These are phyloP conservation scores for Ophiostoma sp. DNA, from an alignment of 2,329 filamentous ascomycete genomes.

Conservation along the genomic window DNA sequence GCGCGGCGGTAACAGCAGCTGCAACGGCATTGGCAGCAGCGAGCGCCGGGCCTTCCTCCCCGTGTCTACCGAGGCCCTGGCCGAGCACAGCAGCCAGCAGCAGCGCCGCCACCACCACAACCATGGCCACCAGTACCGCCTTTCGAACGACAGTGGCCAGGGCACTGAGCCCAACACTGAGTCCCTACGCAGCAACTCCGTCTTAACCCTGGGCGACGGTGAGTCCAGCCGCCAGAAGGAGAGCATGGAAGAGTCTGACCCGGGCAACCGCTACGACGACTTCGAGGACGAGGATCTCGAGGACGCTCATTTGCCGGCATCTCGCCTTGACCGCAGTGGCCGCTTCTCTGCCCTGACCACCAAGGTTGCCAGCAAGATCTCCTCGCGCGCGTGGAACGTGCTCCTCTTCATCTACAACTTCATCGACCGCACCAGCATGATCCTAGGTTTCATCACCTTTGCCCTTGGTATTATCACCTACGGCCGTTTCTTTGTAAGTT, in stretches of 20 bases:
- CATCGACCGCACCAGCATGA: slow-evolving; percentile 74
- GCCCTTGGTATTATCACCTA: slow-evolving; percentile 73
- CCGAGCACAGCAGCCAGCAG: slow-evolving; percentile 45
- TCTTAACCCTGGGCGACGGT: slow-evolving; percentile 57
- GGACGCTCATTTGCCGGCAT: slow-evolving; percentile 40
- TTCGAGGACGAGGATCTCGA: slow-evolving; percentile 41
- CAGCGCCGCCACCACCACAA: slow-evolving; percentile 37
- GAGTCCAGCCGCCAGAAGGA: slow-evolving; percentile 48
- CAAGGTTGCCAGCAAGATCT: slow-evolving; percentile 57
- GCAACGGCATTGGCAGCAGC: slow-evolving; percentile 31
- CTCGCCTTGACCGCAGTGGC: slow-evolving; percentile 44
- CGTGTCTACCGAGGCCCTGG: slow-evolving; percentile 57
- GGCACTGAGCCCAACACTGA: slow-evolving; percentile 70
- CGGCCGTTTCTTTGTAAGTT: slow-evolving; percentile 79
- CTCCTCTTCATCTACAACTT: slow-evolving; percentile 63
- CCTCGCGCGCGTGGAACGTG: slow-evolving; percentile 56
- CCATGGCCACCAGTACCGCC: slow-evolving; percentile 42
- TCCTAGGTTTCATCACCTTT: slow-evolving; percentile 74
- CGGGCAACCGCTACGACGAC: slow-evolving; percentile 45
- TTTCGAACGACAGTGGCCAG: slow-evolving; percentile 72
- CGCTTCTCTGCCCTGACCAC: slow-evolving; percentile 54
- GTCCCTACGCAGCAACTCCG: slow-evolving; percentile 64
- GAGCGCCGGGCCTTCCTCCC: slow-evolving; percentile 64
- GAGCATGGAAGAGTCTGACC: slow-evolving; percentile 50
- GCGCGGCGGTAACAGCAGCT: neutral